Percentiles rank a stretch among this genome's conserved stretches.
Conservation (phyloP, 805 yeast genomes). For the Saccharomycopsis amapae region DNA sequence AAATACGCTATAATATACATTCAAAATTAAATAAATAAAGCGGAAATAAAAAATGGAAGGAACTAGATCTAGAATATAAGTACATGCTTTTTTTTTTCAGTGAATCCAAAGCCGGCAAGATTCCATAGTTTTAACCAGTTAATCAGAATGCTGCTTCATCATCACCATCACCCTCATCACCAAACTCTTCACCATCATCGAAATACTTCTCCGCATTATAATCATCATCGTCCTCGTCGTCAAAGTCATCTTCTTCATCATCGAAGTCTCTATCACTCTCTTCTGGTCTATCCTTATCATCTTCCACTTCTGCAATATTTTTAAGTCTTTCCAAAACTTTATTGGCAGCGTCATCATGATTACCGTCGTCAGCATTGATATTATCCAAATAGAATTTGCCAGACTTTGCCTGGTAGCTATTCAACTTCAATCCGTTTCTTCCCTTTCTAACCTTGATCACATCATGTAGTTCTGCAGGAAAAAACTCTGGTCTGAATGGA, state of each 20-base stretch:
- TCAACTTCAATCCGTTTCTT: constrained; percentile 22
- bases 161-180: constrained; percentile 52
- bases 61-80: too few species aligned
- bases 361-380: constrained; percentile 26
- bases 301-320: constrained; percentile 40
- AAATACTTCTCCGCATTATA: constrained; percentile 76
- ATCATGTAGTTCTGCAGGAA: constrained; percentile 70
- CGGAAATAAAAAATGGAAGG: too few species aligned
- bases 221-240: constrained; percentile 71
- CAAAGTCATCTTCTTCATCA: constrained; percentile 61
- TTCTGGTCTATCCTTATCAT: constrained; percentile 30
- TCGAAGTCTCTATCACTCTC: constrained; percentile 36
- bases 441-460: constrained; percentile 62
- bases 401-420: constrained; percentile 26
- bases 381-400: constrained; percentile 28
- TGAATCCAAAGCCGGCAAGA: too few species aligned
- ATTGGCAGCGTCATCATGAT: constrained; percentile 25
- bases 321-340: constrained; percentile 31
- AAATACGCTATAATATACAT: too few species aligned
- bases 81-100: too few species aligned
- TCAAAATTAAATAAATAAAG: too few species aligned
- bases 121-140: neutral
- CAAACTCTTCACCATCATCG: constrained; percentile 54
- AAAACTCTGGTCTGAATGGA: constrained; percentile 62
- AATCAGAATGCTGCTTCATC: constrained; percentile 64